Evolutionary conservation across 2,329 filamentous ascomycete genomes (phyloP).

Genomic region (Fusarium transvaalense): DNA sequence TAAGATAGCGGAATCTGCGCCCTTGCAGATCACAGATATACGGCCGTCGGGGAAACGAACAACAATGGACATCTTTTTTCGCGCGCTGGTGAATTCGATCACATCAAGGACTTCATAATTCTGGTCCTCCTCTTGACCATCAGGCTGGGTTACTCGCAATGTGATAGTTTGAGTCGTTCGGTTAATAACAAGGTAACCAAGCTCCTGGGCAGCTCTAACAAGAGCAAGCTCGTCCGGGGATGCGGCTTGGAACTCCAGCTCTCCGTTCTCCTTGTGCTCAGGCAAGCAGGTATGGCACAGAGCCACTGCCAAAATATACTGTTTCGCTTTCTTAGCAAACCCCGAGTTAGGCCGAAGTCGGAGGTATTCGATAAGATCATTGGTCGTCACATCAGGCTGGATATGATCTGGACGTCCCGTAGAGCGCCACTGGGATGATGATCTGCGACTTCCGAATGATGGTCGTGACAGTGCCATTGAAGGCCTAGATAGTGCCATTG

Average conservation of each 20-base stretch:
- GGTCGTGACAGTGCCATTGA: conserved; percentile 49
- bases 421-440: conserved; percentile 65
- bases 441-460: conserved; percentile 55
- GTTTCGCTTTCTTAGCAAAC: conserved; percentile 82
- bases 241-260: conserved; percentile 85
- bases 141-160: conserved; percentile 57
- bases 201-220: conserved; percentile 84
- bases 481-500: conserved; percentile 46
- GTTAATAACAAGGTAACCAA: conserved; percentile 83
- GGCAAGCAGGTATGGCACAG: conserved; percentile 93
- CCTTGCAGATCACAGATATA: conserved; percentile 89
- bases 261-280: conserved; percentile 75
- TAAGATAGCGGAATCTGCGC: conserved; percentile 86
- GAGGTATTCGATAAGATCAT: conserved; percentile 83
- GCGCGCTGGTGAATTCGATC: conserved; percentile 89
- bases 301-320: conserved; percentile 86
- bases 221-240: conserved; percentile 92
- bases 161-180: conserved; percentile 78
- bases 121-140: conserved; percentile 63
- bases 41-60: conserved; percentile 87
- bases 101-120: conserved; percentile 85
- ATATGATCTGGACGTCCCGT: conserved; percentile 61
- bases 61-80: conserved; percentile 92
- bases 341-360: conserved; percentile 78
- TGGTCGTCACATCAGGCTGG: conserved; percentile 73